Evolutionary conservation across 495 filamentous ascomycete species (phyloP), one percentile per base, ranked within the genome.

Genomic region (Hyaloscypha finlandica): DNA sequence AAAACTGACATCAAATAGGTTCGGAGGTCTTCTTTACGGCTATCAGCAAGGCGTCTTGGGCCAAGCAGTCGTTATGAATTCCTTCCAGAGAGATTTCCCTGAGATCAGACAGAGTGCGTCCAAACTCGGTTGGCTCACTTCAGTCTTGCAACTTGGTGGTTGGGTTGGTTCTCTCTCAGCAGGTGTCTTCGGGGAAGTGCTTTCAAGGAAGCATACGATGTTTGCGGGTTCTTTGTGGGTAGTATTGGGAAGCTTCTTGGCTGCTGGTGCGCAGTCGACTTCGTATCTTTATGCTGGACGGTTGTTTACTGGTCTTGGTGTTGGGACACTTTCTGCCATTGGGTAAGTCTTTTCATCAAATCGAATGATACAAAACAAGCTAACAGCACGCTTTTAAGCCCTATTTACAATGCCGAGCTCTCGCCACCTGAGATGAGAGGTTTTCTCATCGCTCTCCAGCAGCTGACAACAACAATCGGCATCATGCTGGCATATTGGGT

Each of bases 21-120:
- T 81, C 48, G 79, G 80, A 63, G 80, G 80, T 33, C 79, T 81
- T 60, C 78, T 80, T 63, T 81, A 81, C 78, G 80, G 80, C 35
- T 81, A 81, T 65, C 79, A 81, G 59, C 80, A 81, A 63, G 80
- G 80, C 64, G 78, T 81, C 25, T 68, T 81, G 0, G 77, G 78
- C 33, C 78, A 81, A 55, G 76, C 77, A 33, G 63, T 80, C 35
- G 80, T 81, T 63, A 81, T 81, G 80, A 66, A 67, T 9, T 72
- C 74, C 0, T 82, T 82, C 70, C 77, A 65, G 14, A 74, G 75
- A n/a, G 79, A 79, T 45, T 82, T 82, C 67, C 80, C 79, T 11
- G 65, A 74, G 6, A 76, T 81, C 8, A 77, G 25, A 3, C 4
- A 45, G 22, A 58, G 33, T 31, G 54, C 53, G 6, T 58, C 35